These are phyloP conservation scores for Scleroderma citrinum DNA, from an alignment of 768 basidiomycete species.

Conservation along the genomic window DNA sequence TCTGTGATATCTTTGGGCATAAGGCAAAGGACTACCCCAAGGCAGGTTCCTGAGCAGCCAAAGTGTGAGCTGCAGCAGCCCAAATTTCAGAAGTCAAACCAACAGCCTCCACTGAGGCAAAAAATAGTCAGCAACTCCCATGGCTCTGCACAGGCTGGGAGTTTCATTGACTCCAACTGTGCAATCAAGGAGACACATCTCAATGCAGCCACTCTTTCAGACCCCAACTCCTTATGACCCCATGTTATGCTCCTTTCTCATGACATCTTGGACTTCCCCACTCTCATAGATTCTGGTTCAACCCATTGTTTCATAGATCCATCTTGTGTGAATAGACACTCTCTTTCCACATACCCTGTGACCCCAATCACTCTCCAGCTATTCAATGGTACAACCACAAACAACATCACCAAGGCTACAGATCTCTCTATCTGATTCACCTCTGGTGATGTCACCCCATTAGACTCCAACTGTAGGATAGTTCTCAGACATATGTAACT, in stretches of 20 bases:
- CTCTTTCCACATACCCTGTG: not conserved
- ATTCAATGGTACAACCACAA: not conserved
- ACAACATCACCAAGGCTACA: too few species aligned
- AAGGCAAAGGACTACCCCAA: not conserved
- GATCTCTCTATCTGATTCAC: too few species aligned
- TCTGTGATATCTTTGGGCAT: not conserved
- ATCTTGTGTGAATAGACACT: not conserved
- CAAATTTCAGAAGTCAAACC: not conserved
- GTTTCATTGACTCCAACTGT: not conserved
- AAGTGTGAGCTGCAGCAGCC: not conserved
- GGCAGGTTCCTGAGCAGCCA: not conserved
- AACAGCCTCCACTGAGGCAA: not conserved
- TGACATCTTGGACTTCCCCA: too few species aligned
- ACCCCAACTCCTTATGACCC: not conserved
- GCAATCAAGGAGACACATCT: conserved; percentile 1
- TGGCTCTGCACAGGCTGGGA: not conserved
- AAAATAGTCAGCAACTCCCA: conserved; percentile 1
- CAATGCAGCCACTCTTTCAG: not conserved
- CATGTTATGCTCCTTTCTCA: too few species aligned
- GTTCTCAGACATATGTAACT: not conserved
- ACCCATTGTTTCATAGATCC: not conserved
- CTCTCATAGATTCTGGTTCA: not conserved
- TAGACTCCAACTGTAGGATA: too few species aligned
- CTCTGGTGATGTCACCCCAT: too few species aligned
- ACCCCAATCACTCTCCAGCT: not conserved